phyloP scores from a whole-genome alignment of 2,329 filamentous ascomycete species.

The Phaeoacremonium minimum region DNA sequence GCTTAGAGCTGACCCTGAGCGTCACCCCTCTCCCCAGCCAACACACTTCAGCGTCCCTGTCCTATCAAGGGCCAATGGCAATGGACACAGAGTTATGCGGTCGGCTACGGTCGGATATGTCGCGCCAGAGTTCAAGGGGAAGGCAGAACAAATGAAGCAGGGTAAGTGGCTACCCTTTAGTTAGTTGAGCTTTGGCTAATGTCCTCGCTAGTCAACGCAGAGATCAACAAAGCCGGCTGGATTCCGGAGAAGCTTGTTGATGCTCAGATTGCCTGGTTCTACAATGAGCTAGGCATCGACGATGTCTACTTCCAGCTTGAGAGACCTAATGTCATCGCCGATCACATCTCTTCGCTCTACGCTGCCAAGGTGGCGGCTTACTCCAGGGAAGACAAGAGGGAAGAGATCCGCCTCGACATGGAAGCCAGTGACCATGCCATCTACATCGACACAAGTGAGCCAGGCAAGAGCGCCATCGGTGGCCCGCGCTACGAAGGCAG shows the following conservation, averaged over 20 bases:
- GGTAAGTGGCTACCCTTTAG: too few species aligned
- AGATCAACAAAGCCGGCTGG: constrained; percentile 76
- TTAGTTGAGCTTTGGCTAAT: too few species aligned
- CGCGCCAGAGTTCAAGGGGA: constrained; percentile 89
- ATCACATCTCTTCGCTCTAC: constrained; percentile 92
- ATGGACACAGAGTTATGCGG: constrained; percentile 71
- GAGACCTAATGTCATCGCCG: constrained; percentile 79
- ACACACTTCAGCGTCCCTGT: constrained; percentile 75
- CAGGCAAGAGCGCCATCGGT: constrained; percentile 69
- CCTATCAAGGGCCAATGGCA: constrained; percentile 42
- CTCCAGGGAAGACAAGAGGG: constrained; percentile 85
- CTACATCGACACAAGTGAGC: constrained; percentile 96
- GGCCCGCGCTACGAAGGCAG: constrained; percentile 92
- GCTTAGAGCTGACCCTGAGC: constrained; percentile 32
- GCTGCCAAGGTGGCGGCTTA: constrained; percentile 94
- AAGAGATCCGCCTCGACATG: constrained; percentile 95
- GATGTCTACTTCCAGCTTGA: constrained; percentile 98
- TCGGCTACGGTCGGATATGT: constrained; percentile 93
- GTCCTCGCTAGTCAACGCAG: constrained; percentile 78
- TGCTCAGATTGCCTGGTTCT: constrained; percentile 91
- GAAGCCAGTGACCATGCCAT: constrained; percentile 92
- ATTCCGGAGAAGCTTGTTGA: constrained; percentile 81
- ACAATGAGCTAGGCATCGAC: constrained; percentile 94
- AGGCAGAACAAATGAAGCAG: constrained; percentile 82
- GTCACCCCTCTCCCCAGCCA: constrained; percentile 81